Conservation (phyloP, 1,284 basidiomycete species). For the Cutaneotrichosporon dermatis region DNA sequence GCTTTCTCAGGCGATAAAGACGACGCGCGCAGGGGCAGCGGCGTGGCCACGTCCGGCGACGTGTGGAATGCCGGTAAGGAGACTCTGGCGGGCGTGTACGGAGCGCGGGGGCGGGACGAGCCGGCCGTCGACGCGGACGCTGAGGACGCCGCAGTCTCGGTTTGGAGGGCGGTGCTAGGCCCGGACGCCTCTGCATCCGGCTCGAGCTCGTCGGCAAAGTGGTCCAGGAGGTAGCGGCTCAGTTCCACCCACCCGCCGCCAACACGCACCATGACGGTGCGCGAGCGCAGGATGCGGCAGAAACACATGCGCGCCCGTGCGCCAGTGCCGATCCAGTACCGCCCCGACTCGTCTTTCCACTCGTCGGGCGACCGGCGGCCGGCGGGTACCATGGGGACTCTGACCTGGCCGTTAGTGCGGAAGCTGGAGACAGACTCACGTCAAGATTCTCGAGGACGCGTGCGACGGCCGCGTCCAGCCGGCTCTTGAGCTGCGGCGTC, state of each 20-base stretch:
- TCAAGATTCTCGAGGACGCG: constrained; percentile 83
- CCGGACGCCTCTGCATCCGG: neutral
- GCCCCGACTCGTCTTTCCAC: constrained; percentile 88
- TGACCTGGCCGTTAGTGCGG: constrained; percentile 47
- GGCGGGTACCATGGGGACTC: constrained; percentile 73
- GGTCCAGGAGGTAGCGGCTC: constrained; percentile 78
- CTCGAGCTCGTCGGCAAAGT: constrained; percentile 70
- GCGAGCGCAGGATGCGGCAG: constrained; percentile 83
- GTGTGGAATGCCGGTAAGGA: too few species aligned
- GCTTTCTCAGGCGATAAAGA: constrained; percentile 1
- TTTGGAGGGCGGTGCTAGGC: too few species aligned
- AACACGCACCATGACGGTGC: constrained; percentile 90
- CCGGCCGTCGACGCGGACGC: too few species aligned
- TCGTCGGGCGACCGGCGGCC: constrained; percentile 29
- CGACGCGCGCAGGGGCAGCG: constrained; percentile 3
- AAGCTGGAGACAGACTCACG: constrained; percentile 48
- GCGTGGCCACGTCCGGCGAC: neutral
- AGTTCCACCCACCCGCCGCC: constrained; percentile 89
- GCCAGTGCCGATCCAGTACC: constrained; percentile 89
- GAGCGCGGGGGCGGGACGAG: too few species aligned
- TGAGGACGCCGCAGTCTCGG: too few species aligned
- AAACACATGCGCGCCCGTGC: constrained; percentile 74
- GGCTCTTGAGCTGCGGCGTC: constrained; percentile 60
- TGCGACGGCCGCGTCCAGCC: constrained; percentile 85
- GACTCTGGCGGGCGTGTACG: too few species aligned